A percentile compares a stretch with the other conserved stretches of the same genome.
These are phyloP conservation scores for Firmiana major DNA, from an alignment of 345 rosid genomes.

Conservation along the genomic window DNA sequence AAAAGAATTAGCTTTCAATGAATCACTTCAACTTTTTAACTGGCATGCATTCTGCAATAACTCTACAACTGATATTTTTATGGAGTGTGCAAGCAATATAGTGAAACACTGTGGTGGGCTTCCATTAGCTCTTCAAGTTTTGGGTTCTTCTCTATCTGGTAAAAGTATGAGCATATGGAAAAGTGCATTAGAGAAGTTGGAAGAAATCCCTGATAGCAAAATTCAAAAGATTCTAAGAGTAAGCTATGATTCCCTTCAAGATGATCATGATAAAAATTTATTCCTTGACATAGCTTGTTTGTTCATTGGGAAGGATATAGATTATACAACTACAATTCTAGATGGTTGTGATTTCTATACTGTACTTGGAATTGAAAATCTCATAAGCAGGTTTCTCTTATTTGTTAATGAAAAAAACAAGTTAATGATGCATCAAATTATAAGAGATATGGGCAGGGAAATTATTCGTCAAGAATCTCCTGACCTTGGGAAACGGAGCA, in stretches of 20 bases:
- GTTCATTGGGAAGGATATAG: conserved; percentile 17
- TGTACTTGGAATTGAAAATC: conserved; percentile 10
- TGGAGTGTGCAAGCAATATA: conserved; percentile 17
- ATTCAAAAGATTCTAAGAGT: background rate
- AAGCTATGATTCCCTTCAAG: conserved; percentile 9
- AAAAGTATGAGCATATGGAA: conserved; percentile 4
- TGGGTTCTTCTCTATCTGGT: conserved; percentile 26
- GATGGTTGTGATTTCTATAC: conserved; percentile 16
- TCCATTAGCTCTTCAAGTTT: conserved; percentile 34
- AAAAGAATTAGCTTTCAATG: background rate
- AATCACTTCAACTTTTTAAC: conserved; percentile 34
- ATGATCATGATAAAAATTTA: background rate
- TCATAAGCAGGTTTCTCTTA: conserved; percentile 11
- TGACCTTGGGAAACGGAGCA: conserved; percentile 23
- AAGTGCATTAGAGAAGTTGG: background rate
- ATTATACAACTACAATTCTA: conserved; percentile 18
- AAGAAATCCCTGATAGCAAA: background rate
- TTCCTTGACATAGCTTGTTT: conserved; percentile 30
- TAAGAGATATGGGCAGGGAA: conserved; percentile 28
- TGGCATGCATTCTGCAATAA: conserved; percentile 26
- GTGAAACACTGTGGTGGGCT: conserved; percentile 32
- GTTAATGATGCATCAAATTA: conserved; percentile 22
- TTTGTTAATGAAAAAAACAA: background rate
- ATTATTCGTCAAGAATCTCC: conserved; percentile 26
- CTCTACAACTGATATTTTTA: conserved; percentile 17